A percentile compares a stretch with the other conserved stretches of the same genome.
These are phyloP conservation scores for Arachis stenosperma DNA, from an alignment of 306 rosid species.

Conservation along the genomic window DNA sequence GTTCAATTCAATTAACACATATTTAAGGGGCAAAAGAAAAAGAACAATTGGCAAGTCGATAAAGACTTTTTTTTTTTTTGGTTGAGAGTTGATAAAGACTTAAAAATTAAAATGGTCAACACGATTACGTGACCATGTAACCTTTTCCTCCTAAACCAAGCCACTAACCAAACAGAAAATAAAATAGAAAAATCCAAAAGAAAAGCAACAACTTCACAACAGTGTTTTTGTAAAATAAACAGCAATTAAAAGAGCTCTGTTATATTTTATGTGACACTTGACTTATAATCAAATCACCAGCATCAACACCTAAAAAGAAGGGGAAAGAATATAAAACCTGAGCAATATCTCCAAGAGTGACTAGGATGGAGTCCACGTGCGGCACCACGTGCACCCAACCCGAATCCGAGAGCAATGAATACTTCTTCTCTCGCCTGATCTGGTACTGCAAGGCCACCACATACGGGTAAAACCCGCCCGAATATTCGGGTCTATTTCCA, in stretches of 20 bases:
- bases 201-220: background rate
- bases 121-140: slow-evolving; percentile 10
- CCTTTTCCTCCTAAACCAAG: slow-evolving; percentile 23
- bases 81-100: background rate
- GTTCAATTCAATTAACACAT: slow-evolving; percentile 1
- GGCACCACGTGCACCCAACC: slow-evolving; percentile 77
- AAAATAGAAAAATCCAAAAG: background rate
- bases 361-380: slow-evolving; percentile 66
- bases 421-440: slow-evolving; percentile 62
- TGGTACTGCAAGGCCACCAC: slow-evolving; percentile 67
- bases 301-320: background rate
- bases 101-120: background rate
- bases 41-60: background rate
- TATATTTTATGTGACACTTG: no score
- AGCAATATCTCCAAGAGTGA: slow-evolving; percentile 82
- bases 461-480: slow-evolving; percentile 76
- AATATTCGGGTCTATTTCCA: slow-evolving; percentile 21
- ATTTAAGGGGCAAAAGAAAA: slow-evolving; percentile 22
- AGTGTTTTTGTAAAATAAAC: background rate
- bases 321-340: slow-evolving; percentile 54
- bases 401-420: slow-evolving; percentile 68
- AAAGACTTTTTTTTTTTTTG: background rate
- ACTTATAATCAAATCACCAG: background rate
- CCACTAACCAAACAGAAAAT: slow-evolving; percentile 23
- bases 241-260: no score